phyloP scores from a whole-genome alignment of 169 alveolate species.

The Hammondia hammondi region DNA sequence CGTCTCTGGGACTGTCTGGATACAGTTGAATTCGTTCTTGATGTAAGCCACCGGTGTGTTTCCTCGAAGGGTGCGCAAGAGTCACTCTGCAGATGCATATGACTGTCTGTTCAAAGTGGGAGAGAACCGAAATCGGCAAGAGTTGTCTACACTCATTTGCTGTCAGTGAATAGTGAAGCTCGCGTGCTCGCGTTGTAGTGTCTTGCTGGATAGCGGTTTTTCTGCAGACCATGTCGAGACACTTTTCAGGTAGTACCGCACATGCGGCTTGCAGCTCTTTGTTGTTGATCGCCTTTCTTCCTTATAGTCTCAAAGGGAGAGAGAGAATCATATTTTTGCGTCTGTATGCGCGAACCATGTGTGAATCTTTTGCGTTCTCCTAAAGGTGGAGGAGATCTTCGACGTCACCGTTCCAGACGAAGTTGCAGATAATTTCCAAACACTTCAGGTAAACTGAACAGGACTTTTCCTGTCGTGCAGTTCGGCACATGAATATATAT shows the following conservation, averaged over 20 bases:
- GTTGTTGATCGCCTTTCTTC: background rate
- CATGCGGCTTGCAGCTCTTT: no score
- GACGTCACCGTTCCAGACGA: slow-evolving; percentile 42
- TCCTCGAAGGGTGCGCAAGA: no score
- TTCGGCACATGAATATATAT: no score
- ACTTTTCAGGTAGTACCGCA: no score
- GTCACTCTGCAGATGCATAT: no score
- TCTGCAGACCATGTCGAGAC: no score
- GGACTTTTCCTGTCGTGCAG: background rate
- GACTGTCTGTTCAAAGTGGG: no score
- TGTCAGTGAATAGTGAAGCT: no score
- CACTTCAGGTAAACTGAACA: slow-evolving; percentile 32
- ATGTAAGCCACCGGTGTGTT: background rate
- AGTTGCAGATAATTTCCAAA: slow-evolving; percentile 27
- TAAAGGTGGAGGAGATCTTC: slow-evolving; percentile 53
- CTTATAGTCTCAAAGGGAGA: background rate
- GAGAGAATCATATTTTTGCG: background rate
- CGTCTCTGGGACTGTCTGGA: slow-evolving; percentile 61
- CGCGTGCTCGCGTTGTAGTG: no score
- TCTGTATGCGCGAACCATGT: background rate
- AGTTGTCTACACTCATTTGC: no score
- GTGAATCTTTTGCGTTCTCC: background rate
- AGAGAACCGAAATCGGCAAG: no score
- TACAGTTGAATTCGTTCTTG: slow-evolving; percentile 58
- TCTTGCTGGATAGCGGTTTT: no score